Base-by-base conservation (phyloP, 192 early-diverging fungal species). In the Coemansia sp. region DNA sequence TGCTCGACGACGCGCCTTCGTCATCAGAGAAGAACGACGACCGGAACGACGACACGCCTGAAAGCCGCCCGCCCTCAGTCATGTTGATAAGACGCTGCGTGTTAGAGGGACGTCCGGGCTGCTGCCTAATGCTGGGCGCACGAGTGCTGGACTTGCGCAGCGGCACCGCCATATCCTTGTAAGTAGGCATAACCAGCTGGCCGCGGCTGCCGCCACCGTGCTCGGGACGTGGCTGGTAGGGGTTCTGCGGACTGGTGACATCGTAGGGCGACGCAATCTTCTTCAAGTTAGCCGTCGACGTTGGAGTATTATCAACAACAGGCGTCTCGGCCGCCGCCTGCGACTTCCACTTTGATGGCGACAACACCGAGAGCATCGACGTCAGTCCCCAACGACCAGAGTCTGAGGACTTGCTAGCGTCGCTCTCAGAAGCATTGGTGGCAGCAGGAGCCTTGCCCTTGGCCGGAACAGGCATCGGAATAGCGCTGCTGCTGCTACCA, bases 21-120 rank as follows among this genome's bases (percentile, higher is more conserved):
- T 79, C 82, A 38, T 78, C 81, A 0, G 76, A 75, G 62, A 84
- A 84, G 57, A 83, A 77, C 41, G 81, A 80, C n/a, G 79, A 81
- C 24, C 74, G 67, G 65, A 81, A 73, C 29, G 79, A 76, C 24
- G 82, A 84, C 3, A 69, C 71, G 4, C 77, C 78, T 8, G 78
- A 79, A 2, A 79, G 40, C 2, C 77, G 77, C 18, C 71, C 64
- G 49, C 41, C 49, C 47, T 40, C 44, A 0, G 65, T 40, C 29
- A 67, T 33, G 9, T 49, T 66, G 55, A 68, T 51, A 52, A 75
- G 62, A 3, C 72, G 67, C 70, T 27, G 27, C 11, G 54, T 57
- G 8, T 38, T 38, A 8, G 51, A 52, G 9, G 51, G 9, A 10
- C 51, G 51, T 3, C 44, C 51, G 6, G 18, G 51, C 22, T 20